Percentiles rank a stretch among this genome's conserved stretches.
Conservation (phyloP, 345 rosid species). For the Euphorbia tirucalli region DNA sequence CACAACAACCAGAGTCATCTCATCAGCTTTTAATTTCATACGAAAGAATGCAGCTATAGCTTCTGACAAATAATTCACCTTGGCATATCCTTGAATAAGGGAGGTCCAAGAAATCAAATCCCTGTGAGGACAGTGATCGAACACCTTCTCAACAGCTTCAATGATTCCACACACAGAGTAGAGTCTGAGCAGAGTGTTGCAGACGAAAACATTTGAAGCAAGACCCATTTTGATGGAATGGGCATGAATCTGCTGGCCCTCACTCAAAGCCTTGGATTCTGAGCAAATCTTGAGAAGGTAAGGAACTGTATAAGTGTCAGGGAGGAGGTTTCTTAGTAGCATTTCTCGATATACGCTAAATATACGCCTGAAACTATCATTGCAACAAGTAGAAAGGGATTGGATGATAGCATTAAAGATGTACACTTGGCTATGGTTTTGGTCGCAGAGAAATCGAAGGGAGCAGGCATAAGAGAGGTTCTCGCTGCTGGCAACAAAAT, state of each 20-base stretch:
- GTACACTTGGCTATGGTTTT: conserved; percentile 9
- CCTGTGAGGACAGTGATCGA: conserved; percentile 29
- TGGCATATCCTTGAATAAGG: conserved; percentile 47
- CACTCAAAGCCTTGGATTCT: conserved; percentile 21
- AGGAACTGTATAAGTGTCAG: conserved; percentile 43
- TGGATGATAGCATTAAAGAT: conserved; percentile 39
- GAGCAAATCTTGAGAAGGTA: conserved; percentile 47
- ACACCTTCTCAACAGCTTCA: conserved; percentile 34
- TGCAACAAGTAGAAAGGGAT: too few relatives aligned
- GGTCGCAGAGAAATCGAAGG: conserved; percentile 16
- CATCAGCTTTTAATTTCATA: conserved; percentile 40
- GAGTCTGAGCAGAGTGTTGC: conserved; percentile 44
- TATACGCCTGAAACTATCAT: conserved; percentile 19
- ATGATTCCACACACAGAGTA: conserved; percentile 40
- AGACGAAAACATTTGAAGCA: conserved; percentile 36
- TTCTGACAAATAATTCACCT: conserved; percentile 30
- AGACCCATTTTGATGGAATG: conserved; percentile 37
- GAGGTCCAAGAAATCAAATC: conserved; percentile 57
- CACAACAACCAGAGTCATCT: conserved; percentile 38
- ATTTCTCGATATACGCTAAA: conserved; percentile 31
- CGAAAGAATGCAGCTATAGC: conserved; percentile 36
- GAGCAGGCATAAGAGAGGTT: conserved; percentile 25
- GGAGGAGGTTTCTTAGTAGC: conserved; percentile 31
- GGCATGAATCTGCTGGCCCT: conserved; percentile 44
- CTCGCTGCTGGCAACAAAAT: conserved; percentile 7